phyloP scores from a whole-genome alignment of 2,329 filamentous ascomycete species.

The Epichloe coenophiala region DNA sequence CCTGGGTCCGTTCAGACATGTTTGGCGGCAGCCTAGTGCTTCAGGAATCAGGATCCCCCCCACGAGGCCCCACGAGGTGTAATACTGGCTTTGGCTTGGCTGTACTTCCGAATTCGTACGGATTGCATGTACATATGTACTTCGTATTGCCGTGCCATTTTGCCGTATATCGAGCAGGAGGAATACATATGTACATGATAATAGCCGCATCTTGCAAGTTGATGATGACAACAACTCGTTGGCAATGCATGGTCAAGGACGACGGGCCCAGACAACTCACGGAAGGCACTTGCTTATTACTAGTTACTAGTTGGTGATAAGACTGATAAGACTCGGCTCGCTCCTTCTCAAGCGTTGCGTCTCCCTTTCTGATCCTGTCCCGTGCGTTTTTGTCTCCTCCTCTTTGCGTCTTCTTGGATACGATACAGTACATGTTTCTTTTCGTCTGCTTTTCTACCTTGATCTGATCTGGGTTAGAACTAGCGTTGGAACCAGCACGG shows the following conservation, averaged over 20 bases:
- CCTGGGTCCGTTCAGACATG: background rate
- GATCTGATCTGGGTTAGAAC: too few species aligned
- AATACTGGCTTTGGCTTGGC: too few species aligned
- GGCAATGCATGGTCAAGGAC: too few species aligned
- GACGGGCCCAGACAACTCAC: background rate
- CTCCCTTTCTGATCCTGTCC: background rate
- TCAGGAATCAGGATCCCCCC: background rate
- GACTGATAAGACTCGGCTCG: background rate
- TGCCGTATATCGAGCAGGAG: background rate
- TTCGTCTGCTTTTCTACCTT: too few species aligned
- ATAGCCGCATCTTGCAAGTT: background rate
- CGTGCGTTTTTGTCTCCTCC: too few species aligned
- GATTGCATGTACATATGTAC: background rate
- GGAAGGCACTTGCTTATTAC: background rate
- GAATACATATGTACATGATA: background rate
- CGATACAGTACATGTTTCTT: too few species aligned
- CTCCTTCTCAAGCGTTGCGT: background rate
- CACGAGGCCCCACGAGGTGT: too few species aligned
- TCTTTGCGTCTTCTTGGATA: background rate
- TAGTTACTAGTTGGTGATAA: too few species aligned
- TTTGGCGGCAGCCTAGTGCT: conserved; percentile 9
- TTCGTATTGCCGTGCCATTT: background rate
- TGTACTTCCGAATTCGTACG: background rate
- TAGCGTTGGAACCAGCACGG: too few species aligned
- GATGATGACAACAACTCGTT: background rate